Base-by-base conservation (phyloP, 2,329 filamentous ascomycete species). In the Ophiostoma ips region DNA sequence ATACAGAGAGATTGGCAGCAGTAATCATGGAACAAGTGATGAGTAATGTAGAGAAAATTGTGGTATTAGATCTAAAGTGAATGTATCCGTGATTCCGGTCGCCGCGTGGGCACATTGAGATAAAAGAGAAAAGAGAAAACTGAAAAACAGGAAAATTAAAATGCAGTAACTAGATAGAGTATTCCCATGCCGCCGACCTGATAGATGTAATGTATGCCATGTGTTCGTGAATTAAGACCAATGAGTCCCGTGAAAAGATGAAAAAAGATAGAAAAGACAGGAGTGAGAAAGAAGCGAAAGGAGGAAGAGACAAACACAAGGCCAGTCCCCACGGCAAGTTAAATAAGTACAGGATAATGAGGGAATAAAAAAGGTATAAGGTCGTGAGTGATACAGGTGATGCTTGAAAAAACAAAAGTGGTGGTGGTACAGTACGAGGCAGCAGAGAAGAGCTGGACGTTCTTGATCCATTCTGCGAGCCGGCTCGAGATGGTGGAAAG, bases 321-420 rank as follows among this genome's bases (percentile, higher is more conserved):
- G 40, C 40, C 40, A 43, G 24, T 43, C 19, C 38, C 38, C 28
- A 16, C 21, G 24, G 21, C 19, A 7, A 12, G 38, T 15, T 33
- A 13, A 21, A 24, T 5, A 21, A 5, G 16, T 24, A 36, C 28
- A 15, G 9, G 38, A 7, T 2, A 34, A 21, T 1, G 18, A 36
- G 19, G 15, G 28, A 43, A 43, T 43, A 43, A 43, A 34, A 30
- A 30, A 34, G 16, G 28, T 34, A 16, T 16, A 41, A 12, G 50
- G 53, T 52, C 38, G 38, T 57, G 57, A 59, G 59, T 60, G 61
- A 56, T 57, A 58, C 28, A 48, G 18, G 37, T 48, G 52, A 54
- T 55, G 54, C 53, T 38, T n/a, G n/a, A n/a, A 21, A 34, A 54
- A 51, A 52, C 41, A 43, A 44, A 53, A 50, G 35, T 51, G 43